Base-by-base conservation (phyloP, 2,329 filamentous ascomycete species). In the Sphaceloma murrayae region DNA sequence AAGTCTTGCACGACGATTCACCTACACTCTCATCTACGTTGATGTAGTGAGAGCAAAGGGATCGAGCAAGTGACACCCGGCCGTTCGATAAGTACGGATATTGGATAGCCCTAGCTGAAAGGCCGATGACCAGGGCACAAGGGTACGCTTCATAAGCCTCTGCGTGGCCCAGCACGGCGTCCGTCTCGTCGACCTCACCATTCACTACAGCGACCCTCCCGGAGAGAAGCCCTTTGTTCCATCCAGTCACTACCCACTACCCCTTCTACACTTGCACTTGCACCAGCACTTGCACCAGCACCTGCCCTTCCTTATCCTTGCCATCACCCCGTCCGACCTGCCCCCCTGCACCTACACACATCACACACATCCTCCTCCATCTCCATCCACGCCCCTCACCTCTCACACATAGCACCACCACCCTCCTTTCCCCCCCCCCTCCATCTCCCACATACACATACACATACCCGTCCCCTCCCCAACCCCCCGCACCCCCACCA, bases 401-500 rank as follows among this genome's bases (percentile, higher is more conserved):
- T 11, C 24, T 27, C 24, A 27, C 24, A 6, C 53, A 91, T 85
- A 94, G 88, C 31, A 75, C 71, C 88, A 88, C n/a, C 22, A 24
- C 21, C 17, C 19, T 27, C 11, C 24, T 19, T 16, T 16, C 36
- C n/a, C 82, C 85, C 2, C 94, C 76, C 56, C 89, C 82, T 17
- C 88, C 88, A 52, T 84, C 85, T 60, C 80, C 85, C 47, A 85
- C 85, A 1, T 82, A 74, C 29, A 93, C 81, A 0, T 78, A 80
- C 56, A 94, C 68, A 4, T 86, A 87, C 22, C 80, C 74, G 16
- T 86, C 83, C 48, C 83, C 77, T 42, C 75, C 72, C 86, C 86
- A 93, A 87, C 87, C 94, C 1, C 77, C 77, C 56, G 94, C 88
- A 62, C 94, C 86, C 1, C 83, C 81, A 39, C 94, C 78, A 27